These are phyloP conservation scores for Xylaria scruposa DNA, from an alignment of 495 filamentous ascomycete species.

Conservation along the genomic window DNA sequence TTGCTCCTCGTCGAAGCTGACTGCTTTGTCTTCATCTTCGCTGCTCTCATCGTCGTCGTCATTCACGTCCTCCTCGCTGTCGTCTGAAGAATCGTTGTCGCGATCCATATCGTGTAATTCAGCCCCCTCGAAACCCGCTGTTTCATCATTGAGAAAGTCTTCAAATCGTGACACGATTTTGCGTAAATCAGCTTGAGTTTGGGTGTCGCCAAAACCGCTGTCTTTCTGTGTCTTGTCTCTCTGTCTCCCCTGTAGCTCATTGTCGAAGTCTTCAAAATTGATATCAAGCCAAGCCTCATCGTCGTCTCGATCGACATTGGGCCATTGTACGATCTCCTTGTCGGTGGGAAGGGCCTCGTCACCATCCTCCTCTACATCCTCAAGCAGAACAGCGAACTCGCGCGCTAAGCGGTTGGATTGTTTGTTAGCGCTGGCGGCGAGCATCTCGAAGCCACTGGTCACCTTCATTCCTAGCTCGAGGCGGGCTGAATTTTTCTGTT, in stretches of 20 bases:
- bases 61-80: constrained; percentile 42
- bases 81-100: constrained; percentile 67
- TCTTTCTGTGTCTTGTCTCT: constrained; percentile 32
- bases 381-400: constrained; percentile 76
- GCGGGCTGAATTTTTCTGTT: constrained; percentile 47
- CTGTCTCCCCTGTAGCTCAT: constrained; percentile 62
- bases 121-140: constrained; percentile 78
- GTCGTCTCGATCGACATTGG: constrained; percentile 66
- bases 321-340: constrained; percentile 74
- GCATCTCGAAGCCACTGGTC: constrained; percentile 89
- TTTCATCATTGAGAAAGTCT: constrained; percentile 88
- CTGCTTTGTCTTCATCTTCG: constrained; percentile 74
- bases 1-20: constrained; percentile 83
- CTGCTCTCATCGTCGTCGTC: constrained; percentile 45
- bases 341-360: constrained; percentile 71
- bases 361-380: constrained; percentile 67
- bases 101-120: constrained; percentile 78
- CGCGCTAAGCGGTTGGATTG: constrained; percentile 68
- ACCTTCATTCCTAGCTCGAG: constrained; percentile 88
- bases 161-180: constrained; percentile 93
- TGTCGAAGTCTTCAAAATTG: constrained; percentile 85
- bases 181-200: constrained; percentile 80
- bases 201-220: constrained; percentile 73
- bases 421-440: constrained; percentile 68
- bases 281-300: constrained; percentile 94